Base-by-base conservation (phyloP, 2,329 filamentous ascomycete genomes). In the Uncinocarpus reesii region DNA sequence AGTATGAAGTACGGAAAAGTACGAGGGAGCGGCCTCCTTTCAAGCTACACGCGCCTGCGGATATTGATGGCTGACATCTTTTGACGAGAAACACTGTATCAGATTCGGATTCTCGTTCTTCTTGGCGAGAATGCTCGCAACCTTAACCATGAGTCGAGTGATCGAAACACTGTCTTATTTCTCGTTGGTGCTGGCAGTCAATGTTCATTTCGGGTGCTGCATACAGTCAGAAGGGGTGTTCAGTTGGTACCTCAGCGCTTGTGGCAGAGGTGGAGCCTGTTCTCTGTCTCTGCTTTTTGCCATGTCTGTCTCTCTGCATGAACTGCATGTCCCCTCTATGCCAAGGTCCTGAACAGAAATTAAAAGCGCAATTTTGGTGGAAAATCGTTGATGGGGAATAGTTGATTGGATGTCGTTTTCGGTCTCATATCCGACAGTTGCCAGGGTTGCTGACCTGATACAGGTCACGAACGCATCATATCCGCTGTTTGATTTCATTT, bases 341-440 rank as follows among this genome's bases (percentile, higher is more conserved):
- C 43, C 15, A 24, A 26, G 26, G 24, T 46, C 32, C 43, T 37
- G 32, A 38, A 7, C 24, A 46, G 32, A 46, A 46, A 46, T 46
- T 46, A 46, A 37, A 37, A 16, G 20, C 32, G 34, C 23, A 29
- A 21, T 6, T 36, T 38, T 11, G 13, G n/a, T n/a, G n/a, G n/a
- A n/a, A n/a, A n/a, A n/a, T n/a, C n/a, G n/a, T n/a, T n/a, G n/a
- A n/a, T n/a, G n/a, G n/a, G 34, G 38, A 37, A 31, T 21, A 20
- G 36, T 29, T 46, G 43, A 46, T 46, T 46, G 43, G 43, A n/a
- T 23, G 13, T 28, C 2, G 15, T 46, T 29, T 36, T 46, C 43
- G 43, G 32, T 32, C 24, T 46, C 23, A 46, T 46, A 46, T 46
- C 43, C 43, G 43, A 37, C 21, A 20, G n/a, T n/a, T 45, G 21